Evolutionary conservation across 2,329 filamentous ascomycete species (phyloP).

Genomic region (Colletotrichum liaoningense): DNA sequence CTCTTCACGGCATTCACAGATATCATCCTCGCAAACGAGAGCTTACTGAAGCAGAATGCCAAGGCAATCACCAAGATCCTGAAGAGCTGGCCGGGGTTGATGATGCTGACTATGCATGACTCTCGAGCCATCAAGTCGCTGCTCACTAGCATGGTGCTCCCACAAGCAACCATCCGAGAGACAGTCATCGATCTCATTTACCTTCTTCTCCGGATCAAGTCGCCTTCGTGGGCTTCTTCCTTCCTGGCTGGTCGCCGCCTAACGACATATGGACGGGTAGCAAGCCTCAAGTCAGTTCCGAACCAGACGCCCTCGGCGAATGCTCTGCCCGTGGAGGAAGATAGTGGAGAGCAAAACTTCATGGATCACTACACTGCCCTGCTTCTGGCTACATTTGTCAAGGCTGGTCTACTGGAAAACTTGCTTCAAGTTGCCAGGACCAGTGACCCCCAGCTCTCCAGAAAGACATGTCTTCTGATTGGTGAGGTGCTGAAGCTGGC

Average conservation of each 20-base stretch:
- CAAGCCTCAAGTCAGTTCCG: constrained; percentile 77
- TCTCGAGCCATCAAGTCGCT: constrained; percentile 87
- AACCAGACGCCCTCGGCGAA: constrained; percentile 45
- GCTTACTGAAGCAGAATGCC: constrained; percentile 82
- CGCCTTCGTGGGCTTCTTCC: constrained; percentile 93
- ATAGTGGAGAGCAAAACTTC: constrained; percentile 81
- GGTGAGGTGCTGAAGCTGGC: constrained; percentile 93
- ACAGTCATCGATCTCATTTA: constrained; percentile 91
- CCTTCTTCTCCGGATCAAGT: constrained; percentile 84
- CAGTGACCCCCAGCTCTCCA: constrained; percentile 75
- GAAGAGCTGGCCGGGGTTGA: constrained; percentile 93
- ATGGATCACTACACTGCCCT: constrained; percentile 95
- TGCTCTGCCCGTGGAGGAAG: constrained; percentile 69
- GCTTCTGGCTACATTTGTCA: constrained; percentile 85
- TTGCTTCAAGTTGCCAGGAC: constrained; percentile 75
- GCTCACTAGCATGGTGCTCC: constrained; percentile 70
- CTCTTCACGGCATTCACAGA: constrained; percentile 95
- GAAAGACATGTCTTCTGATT: constrained; percentile 90
- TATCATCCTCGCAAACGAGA: constrained; percentile 71
- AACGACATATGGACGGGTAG: constrained; percentile 96
- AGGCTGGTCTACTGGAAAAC: constrained; percentile 76
- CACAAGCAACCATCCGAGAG: constrained; percentile 70
- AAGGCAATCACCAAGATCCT: constrained; percentile 92
- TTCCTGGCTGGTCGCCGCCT: constrained; percentile 92
- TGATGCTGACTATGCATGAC: constrained; percentile 88